A percentile compares a stretch with the other conserved stretches of the same genome.
Evolutionary conservation across 805 yeast species (phyloP).

Genomic region (Isabelozyma rhagii): DNA sequence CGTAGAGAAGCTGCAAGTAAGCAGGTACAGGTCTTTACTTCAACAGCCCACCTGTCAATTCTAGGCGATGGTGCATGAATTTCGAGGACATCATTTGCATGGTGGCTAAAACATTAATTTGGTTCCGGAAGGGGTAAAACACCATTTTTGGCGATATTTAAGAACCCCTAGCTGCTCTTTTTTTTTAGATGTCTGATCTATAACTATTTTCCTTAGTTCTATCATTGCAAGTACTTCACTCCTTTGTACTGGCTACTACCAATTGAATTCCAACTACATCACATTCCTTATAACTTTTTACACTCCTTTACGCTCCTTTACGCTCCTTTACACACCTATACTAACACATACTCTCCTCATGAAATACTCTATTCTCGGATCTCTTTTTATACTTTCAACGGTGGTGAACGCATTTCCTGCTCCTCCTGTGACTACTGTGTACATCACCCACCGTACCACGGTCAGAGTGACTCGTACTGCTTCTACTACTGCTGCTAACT

Average conservation of each 20-base stretch:
- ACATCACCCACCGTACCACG: conserved; percentile 20
- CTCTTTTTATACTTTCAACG: conserved; percentile 12
- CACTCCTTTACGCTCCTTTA: too few relatives aligned
- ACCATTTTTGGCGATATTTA: neutral
- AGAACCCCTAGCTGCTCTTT: neutral
- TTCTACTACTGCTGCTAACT: conserved; percentile 4
- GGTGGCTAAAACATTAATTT: too few relatives aligned
- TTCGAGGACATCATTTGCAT: too few relatives aligned
- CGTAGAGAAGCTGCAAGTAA: too few relatives aligned
- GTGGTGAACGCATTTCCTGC: conserved; percentile 20
- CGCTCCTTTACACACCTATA: neutral
- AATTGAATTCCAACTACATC: too few relatives aligned
- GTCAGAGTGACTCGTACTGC: conserved; percentile 9
- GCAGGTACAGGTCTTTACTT: too few relatives aligned
- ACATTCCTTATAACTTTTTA: too few relatives aligned
- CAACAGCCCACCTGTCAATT: neutral
- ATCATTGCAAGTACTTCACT: neutral
- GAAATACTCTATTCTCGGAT: conserved; percentile 14
- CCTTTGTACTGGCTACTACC: neutral
- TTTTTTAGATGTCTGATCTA: neutral
- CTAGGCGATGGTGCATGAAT: neutral
- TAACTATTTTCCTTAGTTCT: neutral
- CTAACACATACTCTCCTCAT: conserved; percentile 10
- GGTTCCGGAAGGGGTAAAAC: neutral
- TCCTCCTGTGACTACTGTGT: conserved; percentile 23